Evolutionary conservation across 805 yeast species (phyloP), one percentile per base, ranked within the genome.

Genomic region (Lachancea cidri): DNA sequence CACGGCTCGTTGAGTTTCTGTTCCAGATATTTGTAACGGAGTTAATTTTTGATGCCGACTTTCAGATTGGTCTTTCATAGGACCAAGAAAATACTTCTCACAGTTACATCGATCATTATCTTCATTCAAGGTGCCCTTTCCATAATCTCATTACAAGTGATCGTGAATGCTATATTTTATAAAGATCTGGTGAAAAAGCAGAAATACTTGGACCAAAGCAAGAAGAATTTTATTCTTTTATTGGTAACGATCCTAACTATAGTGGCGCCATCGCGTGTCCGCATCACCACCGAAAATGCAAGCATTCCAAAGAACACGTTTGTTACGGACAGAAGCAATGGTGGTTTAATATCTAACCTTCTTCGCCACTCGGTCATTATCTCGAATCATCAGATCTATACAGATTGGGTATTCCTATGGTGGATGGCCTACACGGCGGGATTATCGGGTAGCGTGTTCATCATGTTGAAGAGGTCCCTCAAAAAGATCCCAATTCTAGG

Each of bases 401-500:
- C 91, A 3, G 98, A 91, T 60, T 91, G 98, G 98, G 71, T 84
- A 8, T 88, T 77, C 53, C 51, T 87, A 41, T 91, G 98, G 98
- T 91, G 86, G 77, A 45, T 85, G 16, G 69, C 85, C 0, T 83
- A 86, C 58, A 73, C 88, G 4, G 76, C 86, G 9, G 61, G 71
- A n/a, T 61, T 81, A 33, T 76, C 81, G 6, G 83, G 83, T 29
- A 71, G 76, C 36, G 70, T 89, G 7, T 78, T 73, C 51, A 87
- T 91, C 44, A 74, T 87, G 45, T 69, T 89, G 60, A 91, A 91
- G 62, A 85, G 81, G 46, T 77, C 95, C 16, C 68, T 89, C 36
- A 70, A 68, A 35, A 68, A 64, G 15, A 65, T 89, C 15, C 98
- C 98, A 0, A 36, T 89, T 1, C 54, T 88, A 39, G 97, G 98